Evolutionary conservation across 257 asterid species (phyloP).

Genomic region (Lycium ferocissimum): DNA sequence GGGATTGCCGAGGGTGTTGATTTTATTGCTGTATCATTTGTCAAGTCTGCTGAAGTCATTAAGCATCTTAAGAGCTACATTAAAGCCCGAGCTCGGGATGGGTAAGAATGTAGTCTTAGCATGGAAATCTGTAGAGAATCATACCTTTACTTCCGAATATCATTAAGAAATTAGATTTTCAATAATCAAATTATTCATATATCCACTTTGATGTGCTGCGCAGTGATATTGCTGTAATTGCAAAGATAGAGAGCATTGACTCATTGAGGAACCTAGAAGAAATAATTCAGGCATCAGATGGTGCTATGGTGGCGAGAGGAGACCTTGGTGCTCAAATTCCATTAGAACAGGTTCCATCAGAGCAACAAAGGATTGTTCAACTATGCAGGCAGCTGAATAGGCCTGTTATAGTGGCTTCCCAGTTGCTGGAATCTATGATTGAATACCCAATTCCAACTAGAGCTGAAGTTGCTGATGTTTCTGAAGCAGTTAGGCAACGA

Average conservation of each 20-base stretch:
- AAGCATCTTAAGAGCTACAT: slow-evolving; percentile 96
- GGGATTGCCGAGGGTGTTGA: slow-evolving; percentile 99
- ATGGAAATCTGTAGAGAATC: background rate
- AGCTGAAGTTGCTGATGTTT: slow-evolving; percentile 98
- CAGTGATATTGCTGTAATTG: slow-evolving; percentile 91
- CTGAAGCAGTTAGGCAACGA: slow-evolving; percentile 97
- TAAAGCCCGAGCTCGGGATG: slow-evolving; percentile 90
- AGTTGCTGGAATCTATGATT: slow-evolving; percentile 96
- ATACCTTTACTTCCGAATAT: background rate
- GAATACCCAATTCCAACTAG: slow-evolving; percentile 99
- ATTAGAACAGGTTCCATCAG: slow-evolving; percentile 97
- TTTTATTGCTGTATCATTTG: slow-evolving; percentile 96
- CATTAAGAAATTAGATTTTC: background rate
- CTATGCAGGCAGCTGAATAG: slow-evolving; percentile 85
- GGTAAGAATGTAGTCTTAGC: slow-evolving; percentile 51
- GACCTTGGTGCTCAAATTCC: slow-evolving; percentile 99
- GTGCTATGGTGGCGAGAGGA: slow-evolving; percentile 99
- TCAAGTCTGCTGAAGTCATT: slow-evolving; percentile 97
- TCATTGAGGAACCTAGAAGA: slow-evolving; percentile 93
- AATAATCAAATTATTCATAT: background rate
- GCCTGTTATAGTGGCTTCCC: slow-evolving; percentile 98
- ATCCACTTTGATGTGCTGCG: slow-evolving; percentile 32
- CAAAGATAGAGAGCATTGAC: slow-evolving; percentile 97
- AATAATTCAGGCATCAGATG: slow-evolving; percentile 89
- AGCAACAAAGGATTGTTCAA: slow-evolving; percentile 86